Evolutionary conservation across 2,329 filamentous ascomycete genomes (phyloP), one percentile per base, ranked within the genome.

Genomic region (Sporothrix inflata): DNA sequence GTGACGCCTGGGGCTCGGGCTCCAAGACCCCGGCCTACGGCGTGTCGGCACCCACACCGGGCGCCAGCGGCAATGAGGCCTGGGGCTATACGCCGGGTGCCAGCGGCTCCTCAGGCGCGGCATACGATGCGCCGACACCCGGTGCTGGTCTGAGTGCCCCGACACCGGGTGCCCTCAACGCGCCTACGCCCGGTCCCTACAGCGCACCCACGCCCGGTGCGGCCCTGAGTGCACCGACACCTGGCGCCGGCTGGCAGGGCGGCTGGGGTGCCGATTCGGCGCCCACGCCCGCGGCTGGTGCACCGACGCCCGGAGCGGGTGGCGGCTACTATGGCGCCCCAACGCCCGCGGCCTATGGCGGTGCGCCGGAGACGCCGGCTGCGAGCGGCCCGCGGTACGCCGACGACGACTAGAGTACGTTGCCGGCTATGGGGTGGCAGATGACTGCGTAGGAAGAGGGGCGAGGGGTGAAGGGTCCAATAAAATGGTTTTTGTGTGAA

Each of bases 1-100:
- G 60, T 61, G 75, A 76, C 19, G 69, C 70, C 11, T 76, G 72
- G 73, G 74, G 71, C 14, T 66, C 73, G 0, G 88, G 92, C 7
- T 92, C 91, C 40, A 93, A 94, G 80, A 97, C 94, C 0, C 94
- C 94, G 3, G 90, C 89, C 1, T 94, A 92, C 78, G 88, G 87
- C 34, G 84, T 83, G 9, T 87, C 87, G 3, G 88, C 87, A 3
- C 87, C 87, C 1, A 89, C 88, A 0, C 87, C 86, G 2, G 85
- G 85, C 0, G 81, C 83, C 2, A 83, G 82, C 51, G 84, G 82
- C 14, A 80, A 69, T 65, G 49, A 68, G 27, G 19, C 24, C 82
- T 14, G 83, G 67, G 72, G 84, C 1, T 93, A 92, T 78, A 87
- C 87, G 1, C 84, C 86, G 1, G 85, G 85, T 0, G 81, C 83